Evolutionary conservation across 2,329 filamentous ascomycete genomes (phyloP).

Genomic region (Pestalotiopsis fici): DNA sequence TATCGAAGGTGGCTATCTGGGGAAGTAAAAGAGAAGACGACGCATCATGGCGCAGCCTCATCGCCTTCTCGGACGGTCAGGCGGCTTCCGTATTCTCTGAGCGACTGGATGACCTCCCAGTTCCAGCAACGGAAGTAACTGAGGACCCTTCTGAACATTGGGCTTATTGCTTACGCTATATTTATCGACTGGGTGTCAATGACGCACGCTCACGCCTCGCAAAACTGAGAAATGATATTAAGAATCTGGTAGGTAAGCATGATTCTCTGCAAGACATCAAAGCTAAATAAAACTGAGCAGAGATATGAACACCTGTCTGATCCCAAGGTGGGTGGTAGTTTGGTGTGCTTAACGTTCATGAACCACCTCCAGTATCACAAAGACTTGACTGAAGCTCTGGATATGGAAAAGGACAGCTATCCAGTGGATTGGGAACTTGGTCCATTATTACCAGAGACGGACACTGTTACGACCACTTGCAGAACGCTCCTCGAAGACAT

Average conservation of each 20-base stretch:
- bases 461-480: neutral
- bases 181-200: too few species aligned
- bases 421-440: neutral
- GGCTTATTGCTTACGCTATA: too few species aligned
- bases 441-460: neutral
- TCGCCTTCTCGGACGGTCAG: neutral
- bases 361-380: neutral
- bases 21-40: neutral
- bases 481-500: neutral
- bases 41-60: neutral
- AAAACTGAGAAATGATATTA: too few species aligned
- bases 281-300: neutral
- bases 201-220: too few species aligned
- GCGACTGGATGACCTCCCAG: neutral
- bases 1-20: neutral
- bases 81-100: neutral
- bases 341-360: neutral
- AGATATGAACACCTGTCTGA: neutral
- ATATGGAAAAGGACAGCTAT: neutral
- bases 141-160: neutral
- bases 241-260: neutral
- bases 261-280: too few species aligned
- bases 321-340: neutral
- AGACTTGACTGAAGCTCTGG: neutral
- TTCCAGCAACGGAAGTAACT: too few species aligned